phyloP scores from a whole-genome alignment of 805 yeast species.

The Candida pseudoglaebosa region DNA sequence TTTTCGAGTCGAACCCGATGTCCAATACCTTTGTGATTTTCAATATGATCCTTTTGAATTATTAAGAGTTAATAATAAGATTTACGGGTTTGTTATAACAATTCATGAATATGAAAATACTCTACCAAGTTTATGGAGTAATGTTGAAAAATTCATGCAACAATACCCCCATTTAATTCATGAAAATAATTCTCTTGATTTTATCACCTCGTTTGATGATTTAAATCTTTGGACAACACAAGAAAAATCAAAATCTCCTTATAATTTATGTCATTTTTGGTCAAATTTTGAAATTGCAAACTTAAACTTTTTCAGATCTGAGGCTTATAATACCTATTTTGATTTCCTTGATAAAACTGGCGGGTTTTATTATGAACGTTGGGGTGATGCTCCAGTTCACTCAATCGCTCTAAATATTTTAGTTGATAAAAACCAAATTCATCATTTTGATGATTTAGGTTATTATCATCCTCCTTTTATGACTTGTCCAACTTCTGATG shows the following conservation, averaged over 20 bases:
- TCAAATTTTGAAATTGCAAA: constrained; percentile 59
- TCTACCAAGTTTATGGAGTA: constrained; percentile 49
- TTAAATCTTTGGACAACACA: constrained; percentile 15
- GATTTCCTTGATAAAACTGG: constrained; percentile 43
- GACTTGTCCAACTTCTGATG: constrained; percentile 36
- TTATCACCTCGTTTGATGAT: constrained; percentile 38
- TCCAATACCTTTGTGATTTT: constrained; percentile 53
- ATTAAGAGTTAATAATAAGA: constrained; percentile 39
- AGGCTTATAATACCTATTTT: constrained; percentile 44
- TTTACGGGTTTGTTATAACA: constrained; percentile 49
- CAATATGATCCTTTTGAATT: constrained; percentile 50
- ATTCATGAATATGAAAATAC: constrained; percentile 52
- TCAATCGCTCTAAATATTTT: constrained; percentile 33
- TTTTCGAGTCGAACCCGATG: constrained; percentile 61
- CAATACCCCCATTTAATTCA: constrained; percentile 44
- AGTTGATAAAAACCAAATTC: constrained; percentile 33
- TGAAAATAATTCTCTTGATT: constrained; percentile 43
- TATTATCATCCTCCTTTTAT: constrained; percentile 41
- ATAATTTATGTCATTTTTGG: constrained; percentile 63
- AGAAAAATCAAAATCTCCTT: constrained; percentile 25
- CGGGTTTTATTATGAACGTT: constrained; percentile 57
- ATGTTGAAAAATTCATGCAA: constrained; percentile 43
- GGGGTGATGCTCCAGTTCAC: constrained; percentile 56
- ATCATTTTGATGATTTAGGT: constrained; percentile 44
- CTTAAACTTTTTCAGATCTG: constrained; percentile 46